These are phyloP conservation scores for Fonsecaea multimorphosa DNA, from an alignment of 2,329 filamentous ascomycete genomes.

Conservation along the genomic window DNA sequence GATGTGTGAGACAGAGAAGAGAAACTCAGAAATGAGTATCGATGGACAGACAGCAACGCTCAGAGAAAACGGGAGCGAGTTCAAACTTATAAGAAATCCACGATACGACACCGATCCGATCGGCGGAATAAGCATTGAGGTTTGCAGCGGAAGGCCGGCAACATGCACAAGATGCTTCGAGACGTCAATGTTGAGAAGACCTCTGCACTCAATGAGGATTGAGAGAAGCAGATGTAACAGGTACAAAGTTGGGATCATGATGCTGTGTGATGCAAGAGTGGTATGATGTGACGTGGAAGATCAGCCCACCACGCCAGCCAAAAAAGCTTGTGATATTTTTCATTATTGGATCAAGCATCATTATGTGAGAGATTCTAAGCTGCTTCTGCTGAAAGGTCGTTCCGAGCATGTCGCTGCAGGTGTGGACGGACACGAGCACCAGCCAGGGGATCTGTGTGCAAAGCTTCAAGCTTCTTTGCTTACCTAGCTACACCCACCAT, in stretches of 20 bases:
- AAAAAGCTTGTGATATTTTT: conserved; percentile 1
- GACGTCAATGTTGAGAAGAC: background rate
- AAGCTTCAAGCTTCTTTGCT: too few relatives aligned
- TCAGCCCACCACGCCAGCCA: conserved; percentile 10
- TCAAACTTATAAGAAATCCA: background rate
- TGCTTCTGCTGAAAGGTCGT: background rate
- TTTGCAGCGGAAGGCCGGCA: conserved; percentile 3
- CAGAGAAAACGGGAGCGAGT: background rate
- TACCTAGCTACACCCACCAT: background rate
- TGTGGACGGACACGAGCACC: background rate
- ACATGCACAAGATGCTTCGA: background rate
- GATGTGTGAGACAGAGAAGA: background rate
- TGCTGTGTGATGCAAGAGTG: conserved; percentile 8
- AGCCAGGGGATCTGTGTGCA: background rate
- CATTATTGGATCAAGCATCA: background rate
- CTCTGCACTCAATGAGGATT: background rate
- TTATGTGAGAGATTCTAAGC: conserved; percentile 19
- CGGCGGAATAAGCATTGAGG: background rate
- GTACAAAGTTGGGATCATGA: background rate
- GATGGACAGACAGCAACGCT: background rate
- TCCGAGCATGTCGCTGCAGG: too few relatives aligned
- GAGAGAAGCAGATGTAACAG: background rate
- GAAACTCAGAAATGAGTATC: background rate
- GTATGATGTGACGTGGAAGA: conserved; percentile 19
- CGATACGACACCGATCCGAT: background rate